A percentile compares a stretch with the other conserved stretches of the same genome.
Conservation (phyloP, 495 filamentous ascomycete species). For the Staphylotrichum longicolle region DNA sequence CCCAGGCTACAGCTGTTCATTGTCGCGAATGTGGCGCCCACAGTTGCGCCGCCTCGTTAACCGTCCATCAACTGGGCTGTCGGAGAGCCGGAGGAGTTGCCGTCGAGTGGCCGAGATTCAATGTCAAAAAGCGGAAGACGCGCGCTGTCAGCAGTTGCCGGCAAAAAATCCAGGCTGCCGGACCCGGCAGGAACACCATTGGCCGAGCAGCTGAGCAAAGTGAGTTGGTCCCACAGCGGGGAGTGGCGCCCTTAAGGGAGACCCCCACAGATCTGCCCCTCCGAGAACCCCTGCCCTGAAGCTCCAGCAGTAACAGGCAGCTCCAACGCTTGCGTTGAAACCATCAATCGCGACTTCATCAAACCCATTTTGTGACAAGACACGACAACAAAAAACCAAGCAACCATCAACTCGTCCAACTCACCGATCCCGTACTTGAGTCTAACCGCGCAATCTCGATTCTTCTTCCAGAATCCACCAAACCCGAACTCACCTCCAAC, state of each 20-base stretch:
- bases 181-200: background rate
- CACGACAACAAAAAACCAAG: no score
- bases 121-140: background rate
- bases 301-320: slow-evolving; percentile 8
- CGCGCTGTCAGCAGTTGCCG: background rate
- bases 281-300: background rate
- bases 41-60: slow-evolving; percentile 29
- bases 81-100: background rate
- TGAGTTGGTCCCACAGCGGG: background rate
- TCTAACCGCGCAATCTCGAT: no score
- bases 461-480: no score
- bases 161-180: background rate
- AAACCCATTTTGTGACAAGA: no score
- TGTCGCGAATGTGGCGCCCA: slow-evolving; percentile 24
- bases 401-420: no score
- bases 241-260: background rate
- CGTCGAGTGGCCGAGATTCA: slow-evolving; percentile 4
- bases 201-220: background rate
- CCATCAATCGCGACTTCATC: no score
- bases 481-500: background rate
- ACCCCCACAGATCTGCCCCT: no score
- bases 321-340: slow-evolving; percentile 11
- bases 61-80: slow-evolving; percentile 27
- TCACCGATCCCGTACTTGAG: no score
- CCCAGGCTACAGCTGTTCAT: slow-evolving; percentile 34